phyloP scores from a whole-genome alignment of 2,329 filamentous ascomycete species.

The Nemania abortiva region DNA sequence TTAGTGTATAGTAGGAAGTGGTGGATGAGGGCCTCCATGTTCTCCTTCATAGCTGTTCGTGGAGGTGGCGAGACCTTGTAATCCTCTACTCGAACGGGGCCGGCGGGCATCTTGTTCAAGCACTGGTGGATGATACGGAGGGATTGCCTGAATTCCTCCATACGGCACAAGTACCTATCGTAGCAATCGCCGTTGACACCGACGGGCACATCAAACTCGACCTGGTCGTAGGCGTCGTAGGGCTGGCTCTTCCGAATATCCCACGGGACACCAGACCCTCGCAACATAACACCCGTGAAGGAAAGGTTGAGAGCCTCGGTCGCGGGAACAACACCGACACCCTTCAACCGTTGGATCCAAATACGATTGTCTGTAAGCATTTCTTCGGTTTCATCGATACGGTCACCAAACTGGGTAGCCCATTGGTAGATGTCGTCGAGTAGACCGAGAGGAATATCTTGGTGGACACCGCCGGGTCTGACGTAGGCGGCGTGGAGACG shows the following conservation, averaged over 20 bases:
- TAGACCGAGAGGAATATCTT: constrained; percentile 92
- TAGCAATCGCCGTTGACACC: constrained; percentile 99
- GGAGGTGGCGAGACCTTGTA: constrained; percentile 98
- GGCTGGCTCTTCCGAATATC: constrained; percentile 97
- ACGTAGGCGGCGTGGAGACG: constrained; percentile 98
- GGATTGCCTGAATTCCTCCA: constrained; percentile 99
- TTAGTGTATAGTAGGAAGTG: constrained; percentile 99
- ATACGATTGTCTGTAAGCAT: constrained; percentile 99
- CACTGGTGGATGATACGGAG: constrained; percentile 99
- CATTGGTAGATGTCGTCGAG: constrained; percentile 99
- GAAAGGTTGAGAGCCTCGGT: constrained; percentile 96
- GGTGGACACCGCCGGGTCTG: constrained; percentile 93
- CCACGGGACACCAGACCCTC: constrained; percentile 95
- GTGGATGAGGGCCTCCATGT: constrained; percentile 99
- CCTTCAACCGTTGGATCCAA: constrained; percentile 94
- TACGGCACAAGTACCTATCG: constrained; percentile 97
- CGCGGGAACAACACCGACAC: constrained; percentile 90
- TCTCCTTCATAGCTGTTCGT: constrained; percentile 99
- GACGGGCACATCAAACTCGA: constrained; percentile 98
- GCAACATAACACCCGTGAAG: constrained; percentile 97
- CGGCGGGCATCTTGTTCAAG: constrained; percentile 97
- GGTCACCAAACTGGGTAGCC: constrained; percentile 98
- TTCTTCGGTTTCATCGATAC: constrained; percentile 98
- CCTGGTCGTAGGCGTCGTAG: constrained; percentile 97
- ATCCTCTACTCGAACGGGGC: constrained; percentile 94